These are phyloP conservation scores for Grigorovia jiainica DNA, from an alignment of 805 yeast species.

Conservation along the genomic window DNA sequence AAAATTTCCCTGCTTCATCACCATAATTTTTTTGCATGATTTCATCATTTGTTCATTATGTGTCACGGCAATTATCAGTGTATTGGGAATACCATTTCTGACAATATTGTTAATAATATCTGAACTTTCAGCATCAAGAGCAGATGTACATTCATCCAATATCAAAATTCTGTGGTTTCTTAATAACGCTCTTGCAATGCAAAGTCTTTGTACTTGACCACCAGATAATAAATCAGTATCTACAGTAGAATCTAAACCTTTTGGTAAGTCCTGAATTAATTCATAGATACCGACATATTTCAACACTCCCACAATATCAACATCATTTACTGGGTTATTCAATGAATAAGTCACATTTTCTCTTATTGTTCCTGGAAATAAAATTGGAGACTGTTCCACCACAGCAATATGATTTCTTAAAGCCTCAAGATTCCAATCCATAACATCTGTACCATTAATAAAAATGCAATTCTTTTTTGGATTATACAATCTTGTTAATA, in stretches of 20 bases:
- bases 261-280: constrained; percentile 45
- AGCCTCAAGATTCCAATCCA: constrained; percentile 34
- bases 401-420: constrained; percentile 50
- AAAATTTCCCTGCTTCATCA: constrained; percentile 40
- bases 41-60: constrained; percentile 64
- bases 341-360: constrained; percentile 66
- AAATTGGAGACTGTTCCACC: constrained; percentile 65
- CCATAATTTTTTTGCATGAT: constrained; percentile 42
- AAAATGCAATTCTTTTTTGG: constrained; percentile 30
- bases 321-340: constrained; percentile 22
- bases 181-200: constrained; percentile 74
- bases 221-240: constrained; percentile 59
- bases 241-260: constrained; percentile 50
- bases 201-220: constrained; percentile 82
- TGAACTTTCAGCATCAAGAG: constrained; percentile 63
- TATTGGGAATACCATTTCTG: constrained; percentile 29
- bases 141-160: constrained; percentile 85
- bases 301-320: constrained; percentile 33
- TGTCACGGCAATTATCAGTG: constrained; percentile 55
- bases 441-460: constrained; percentile 41
- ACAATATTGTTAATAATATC: constrained; percentile 43
- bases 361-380: constrained; percentile 63
- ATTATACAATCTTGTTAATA: constrained; percentile 47
- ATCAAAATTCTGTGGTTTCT: constrained; percentile 54
- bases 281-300: constrained; percentile 41